Evolutionary conservation across 2,329 filamentous ascomycete species (phyloP), one percentile per base, ranked within the genome.

Genomic region (Ophiosphaerella korrae): DNA sequence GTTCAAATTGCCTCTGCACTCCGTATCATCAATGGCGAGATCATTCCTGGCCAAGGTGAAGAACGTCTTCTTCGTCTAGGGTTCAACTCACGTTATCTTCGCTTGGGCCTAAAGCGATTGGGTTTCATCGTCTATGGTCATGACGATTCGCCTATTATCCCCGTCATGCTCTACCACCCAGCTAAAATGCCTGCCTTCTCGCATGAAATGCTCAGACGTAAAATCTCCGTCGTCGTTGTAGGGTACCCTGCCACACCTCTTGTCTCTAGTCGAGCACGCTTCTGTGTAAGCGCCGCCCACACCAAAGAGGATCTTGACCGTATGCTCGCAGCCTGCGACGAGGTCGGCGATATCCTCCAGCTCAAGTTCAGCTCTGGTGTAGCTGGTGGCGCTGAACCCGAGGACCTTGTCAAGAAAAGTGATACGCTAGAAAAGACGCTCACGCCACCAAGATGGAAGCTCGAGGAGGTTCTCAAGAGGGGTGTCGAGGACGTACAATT

Each of bases 161-260:
- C 94, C 46, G 76, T 99, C 61, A 84, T 96, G 68, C 86, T 99
- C 24, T 99, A 97, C 82, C 91, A 97, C 77, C 94, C 94, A n/a
- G 94, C 90, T 66, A 99, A 99, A 79, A 97, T 99, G 82, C 90
- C 93, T 4, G 93, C 94, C 52, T 99, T 99, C 76, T 97, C 92
- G 42, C 94, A 96, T 72, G 94, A 97, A 75, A 97, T 99, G 94
- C 84, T 97, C 53, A 90, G 90, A 78, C 90, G 94, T 70, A 97
- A 97, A 76, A 97, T 99, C 64, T 94, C 93, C 0, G 90, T 97
- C 44, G 94, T 99, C 34, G 90, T 99, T 39, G 94, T 99, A 55
- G 94, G 93, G 45, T 99, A 99, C 72, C 94, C 94, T 5, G 94
- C 93, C 7, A 99, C 94, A 2, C 94, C 94, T 1, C 84, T 99